phyloP scores from a whole-genome alignment of 441 rosid species.

The Adansonia rubrostipa region DNA sequence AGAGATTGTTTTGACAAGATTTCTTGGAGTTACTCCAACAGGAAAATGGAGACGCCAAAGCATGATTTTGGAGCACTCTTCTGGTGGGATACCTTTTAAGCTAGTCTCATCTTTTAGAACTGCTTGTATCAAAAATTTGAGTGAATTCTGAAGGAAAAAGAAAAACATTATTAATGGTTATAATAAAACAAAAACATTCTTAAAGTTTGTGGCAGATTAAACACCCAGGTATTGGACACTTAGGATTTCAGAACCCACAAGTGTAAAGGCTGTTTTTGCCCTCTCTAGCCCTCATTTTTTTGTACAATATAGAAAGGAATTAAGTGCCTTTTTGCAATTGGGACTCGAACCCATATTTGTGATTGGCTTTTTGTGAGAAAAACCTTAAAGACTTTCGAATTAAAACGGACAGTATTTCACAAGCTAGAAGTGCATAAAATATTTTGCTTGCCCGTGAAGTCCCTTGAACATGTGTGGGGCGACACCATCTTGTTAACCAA shows the following conservation, averaged over 20 bases:
- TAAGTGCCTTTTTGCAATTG: not conserved
- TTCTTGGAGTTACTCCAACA: conserved; percentile 22
- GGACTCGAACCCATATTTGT: too few relatives aligned
- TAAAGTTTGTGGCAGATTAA: not conserved
- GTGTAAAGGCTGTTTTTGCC: not conserved
- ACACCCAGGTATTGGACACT: not conserved
- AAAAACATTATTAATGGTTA: not conserved
- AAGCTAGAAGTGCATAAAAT: too few relatives aligned
- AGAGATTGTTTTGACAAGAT: conserved; percentile 16
- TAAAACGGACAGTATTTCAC: too few relatives aligned
- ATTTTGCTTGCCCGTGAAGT: conserved; percentile 57
- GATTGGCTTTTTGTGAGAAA: too few relatives aligned
- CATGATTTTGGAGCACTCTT: conserved; percentile 86
- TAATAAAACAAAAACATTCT: not conserved
- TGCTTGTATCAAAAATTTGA: conserved; percentile 80
- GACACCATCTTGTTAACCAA: conserved; percentile 60
- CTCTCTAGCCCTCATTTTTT: not conserved
- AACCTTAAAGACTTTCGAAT: too few relatives aligned
- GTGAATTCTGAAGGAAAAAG: conserved; percentile 61
- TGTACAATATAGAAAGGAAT: not conserved
- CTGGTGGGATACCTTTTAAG: conserved; percentile 69
- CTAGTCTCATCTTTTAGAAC: conserved; percentile 82
- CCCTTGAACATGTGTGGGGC: conserved; percentile 77
- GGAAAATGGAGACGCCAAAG: conserved; percentile 76
- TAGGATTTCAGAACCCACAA: conserved; percentile 11